Evolutionary conservation across 1,284 basidiomycete species (phyloP).

Genomic region (Ustilago xerochloae): DNA sequence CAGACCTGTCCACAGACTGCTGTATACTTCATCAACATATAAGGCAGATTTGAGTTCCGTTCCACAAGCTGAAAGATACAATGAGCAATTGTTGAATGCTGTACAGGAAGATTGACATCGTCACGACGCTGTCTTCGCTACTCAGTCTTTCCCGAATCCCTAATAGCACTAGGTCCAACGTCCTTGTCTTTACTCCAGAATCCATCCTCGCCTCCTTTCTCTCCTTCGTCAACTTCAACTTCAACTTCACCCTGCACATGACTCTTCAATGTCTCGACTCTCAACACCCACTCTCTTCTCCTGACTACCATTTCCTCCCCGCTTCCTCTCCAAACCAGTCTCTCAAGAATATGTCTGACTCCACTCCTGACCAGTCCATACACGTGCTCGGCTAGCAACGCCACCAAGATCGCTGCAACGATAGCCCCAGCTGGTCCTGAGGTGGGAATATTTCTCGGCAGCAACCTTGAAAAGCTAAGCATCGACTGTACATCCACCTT

Average conservation of each 20-base stretch:
- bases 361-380: slow-evolving; percentile 52
- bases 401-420: slow-evolving; percentile 55
- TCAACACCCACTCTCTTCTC: slow-evolving; percentile 56
- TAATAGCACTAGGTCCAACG: slow-evolving; percentile 30
- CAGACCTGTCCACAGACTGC: too few relatives aligned
- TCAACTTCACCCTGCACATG: slow-evolving; percentile 13
- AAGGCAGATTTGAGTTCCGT: too few relatives aligned
- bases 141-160: slow-evolving; percentile 21
- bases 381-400: slow-evolving; percentile 61
- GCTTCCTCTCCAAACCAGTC: slow-evolving; percentile 59
- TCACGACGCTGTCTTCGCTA: too few relatives aligned
- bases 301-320: slow-evolving; percentile 57
- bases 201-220: neutral
- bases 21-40: too few relatives aligned
- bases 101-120: too few relatives aligned
- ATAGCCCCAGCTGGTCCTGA: slow-evolving; percentile 51
- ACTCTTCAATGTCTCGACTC: slow-evolving; percentile 39
- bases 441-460: slow-evolving; percentile 46
- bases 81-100: too few relatives aligned
- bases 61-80: too few relatives aligned
- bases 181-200: slow-evolving; percentile 48
- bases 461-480: slow-evolving; percentile 43
- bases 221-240: neutral
- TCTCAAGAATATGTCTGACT: slow-evolving; percentile 58
- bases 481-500: slow-evolving; percentile 13